Conservation (phyloP, 1,284 basidiomycete species). For the Salmacisia buchloeana region DNA sequence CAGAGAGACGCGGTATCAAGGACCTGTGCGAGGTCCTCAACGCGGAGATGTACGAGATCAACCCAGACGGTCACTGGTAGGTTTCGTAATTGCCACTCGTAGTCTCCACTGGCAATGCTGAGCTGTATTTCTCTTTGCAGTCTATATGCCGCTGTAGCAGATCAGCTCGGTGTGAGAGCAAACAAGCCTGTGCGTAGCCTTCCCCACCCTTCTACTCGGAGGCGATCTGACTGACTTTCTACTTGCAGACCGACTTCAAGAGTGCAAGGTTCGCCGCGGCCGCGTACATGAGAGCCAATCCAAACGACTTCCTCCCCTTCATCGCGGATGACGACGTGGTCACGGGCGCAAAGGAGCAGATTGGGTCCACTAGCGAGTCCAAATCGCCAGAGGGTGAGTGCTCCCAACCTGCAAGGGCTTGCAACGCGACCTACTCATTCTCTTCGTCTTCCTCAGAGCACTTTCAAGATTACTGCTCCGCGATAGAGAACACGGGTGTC, state of each 20-base stretch:
- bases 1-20: constrained; percentile 30
- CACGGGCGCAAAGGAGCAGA: constrained; percentile 63
- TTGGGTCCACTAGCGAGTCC: constrained; percentile 54
- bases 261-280: constrained; percentile 66
- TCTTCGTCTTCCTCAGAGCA: constrained; percentile 51
- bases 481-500: constrained; percentile 72
- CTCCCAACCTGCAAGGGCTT: neutral
- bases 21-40: constrained; percentile 32
- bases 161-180: constrained; percentile 57
- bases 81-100: neutral
- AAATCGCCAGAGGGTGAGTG: constrained; percentile 49
- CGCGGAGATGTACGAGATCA: constrained; percentile 60
- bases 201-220: neutral
- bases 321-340: constrained; percentile 58
- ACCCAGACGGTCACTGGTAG: constrained; percentile 82
- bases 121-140: constrained; percentile 9
- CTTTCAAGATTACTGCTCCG: constrained; percentile 72
- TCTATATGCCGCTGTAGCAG: constrained; percentile 84
- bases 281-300: constrained; percentile 73
- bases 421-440: neutral
- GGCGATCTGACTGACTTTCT: constrained; percentile 56
- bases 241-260: constrained; percentile 56
- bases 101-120: neutral
- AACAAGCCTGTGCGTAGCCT: neutral
- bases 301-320: constrained; percentile 90